Conservation (phyloP, 2,329 filamentous ascomycete genomes). For the Colletotrichum lindemuthianum region DNA sequence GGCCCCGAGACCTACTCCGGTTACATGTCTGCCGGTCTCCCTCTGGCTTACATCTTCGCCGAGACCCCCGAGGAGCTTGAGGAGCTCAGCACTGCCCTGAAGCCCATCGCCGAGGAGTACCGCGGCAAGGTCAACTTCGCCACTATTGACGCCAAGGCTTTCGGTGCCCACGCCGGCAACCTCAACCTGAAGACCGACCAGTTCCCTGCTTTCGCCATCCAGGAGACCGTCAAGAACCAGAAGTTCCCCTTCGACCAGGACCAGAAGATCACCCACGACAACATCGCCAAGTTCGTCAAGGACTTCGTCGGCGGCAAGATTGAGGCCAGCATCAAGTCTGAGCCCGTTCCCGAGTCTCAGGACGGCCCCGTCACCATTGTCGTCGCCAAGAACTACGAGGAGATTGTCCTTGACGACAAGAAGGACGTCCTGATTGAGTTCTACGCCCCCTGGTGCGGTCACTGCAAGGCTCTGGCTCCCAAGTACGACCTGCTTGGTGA, state of each 20-base stretch:
- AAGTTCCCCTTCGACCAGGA: constrained; percentile 95
- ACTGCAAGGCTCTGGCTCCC: constrained; percentile 98
- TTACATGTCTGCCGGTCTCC: constrained; percentile 90
- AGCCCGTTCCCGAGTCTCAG: constrained; percentile 93
- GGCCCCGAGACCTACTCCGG: constrained; percentile 95
- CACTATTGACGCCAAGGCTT: constrained; percentile 93
- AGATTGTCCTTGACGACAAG: constrained; percentile 88
- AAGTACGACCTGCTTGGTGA: constrained; percentile 93
- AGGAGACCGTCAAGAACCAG: constrained; percentile 93
- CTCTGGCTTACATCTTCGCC: constrained; percentile 97
- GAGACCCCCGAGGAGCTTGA: constrained; percentile 91
- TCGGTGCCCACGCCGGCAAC: constrained; percentile 94
- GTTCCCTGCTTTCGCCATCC: constrained; percentile 98
- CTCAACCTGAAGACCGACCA: constrained; percentile 95
- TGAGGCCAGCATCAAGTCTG: constrained; percentile 97
- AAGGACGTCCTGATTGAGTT: constrained; percentile 99
- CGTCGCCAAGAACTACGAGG: constrained; percentile 93
- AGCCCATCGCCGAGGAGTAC: constrained; percentile 88
- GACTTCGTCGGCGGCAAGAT: constrained; percentile 88
- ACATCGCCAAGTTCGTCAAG: constrained; percentile 84
- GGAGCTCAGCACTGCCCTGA: constrained; percentile 79
- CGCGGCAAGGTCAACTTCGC: constrained; percentile 97
- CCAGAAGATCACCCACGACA: constrained; percentile 76
- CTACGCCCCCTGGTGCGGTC: constrained; percentile 99
- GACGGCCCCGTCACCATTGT: constrained; percentile 88